Base-by-base conservation (phyloP, 768 basidiomycete genomes). In the Pleurotus pulmonarius region DNA sequence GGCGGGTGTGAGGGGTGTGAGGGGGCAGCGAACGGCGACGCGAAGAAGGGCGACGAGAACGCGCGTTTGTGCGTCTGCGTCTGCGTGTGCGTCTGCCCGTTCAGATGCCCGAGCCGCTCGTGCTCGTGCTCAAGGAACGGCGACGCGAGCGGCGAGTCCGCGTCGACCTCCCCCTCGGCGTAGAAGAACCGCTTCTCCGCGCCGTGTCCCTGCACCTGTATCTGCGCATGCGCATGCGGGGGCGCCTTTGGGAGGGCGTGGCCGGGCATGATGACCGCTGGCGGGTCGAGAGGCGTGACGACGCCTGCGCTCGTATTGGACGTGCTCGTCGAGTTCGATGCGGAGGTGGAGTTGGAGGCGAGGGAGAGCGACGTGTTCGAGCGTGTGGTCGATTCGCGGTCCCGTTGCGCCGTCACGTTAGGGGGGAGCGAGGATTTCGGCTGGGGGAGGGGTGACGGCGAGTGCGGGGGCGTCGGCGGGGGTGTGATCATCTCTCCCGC, bases 401-500 rank as follows among this genome's bases (percentile, higher is more conserved):
- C 24, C 9, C 15, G 16, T 11, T 11, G 51, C 3, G 29, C 11
- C 29, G 29, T 11, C 29, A 34, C 29, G 0, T 8, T 34, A 11
- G 29, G 29, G 8, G 29, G 29, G 4, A 34, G 29, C 9, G 29
- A 11, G 1, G 29, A 34, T 34, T 34, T 34, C 3, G 29, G 29
- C 11, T 34, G 29, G 11, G 29, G 29, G 2, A 34, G 29, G 8
- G 29, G 29, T 2, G 9, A 34, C 9, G 29, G 29, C 29, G 9
- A 11, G 29, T 41, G 16, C 3, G 51, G 51, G 0, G 51, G 51
- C 18, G 51, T 53, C 4, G 51, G 51, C 18, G 51, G 51, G 3
- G 51, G 51, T 7, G 51, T 53, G 22, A 53, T 53, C 39, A 53
- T 39, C 20, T 53, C 41, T 22, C 51, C 39, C 37, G 12, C 12